phyloP scores from a whole-genome alignment of 148 eudicot species.

The Vaccinium vitisidaea region DNA sequence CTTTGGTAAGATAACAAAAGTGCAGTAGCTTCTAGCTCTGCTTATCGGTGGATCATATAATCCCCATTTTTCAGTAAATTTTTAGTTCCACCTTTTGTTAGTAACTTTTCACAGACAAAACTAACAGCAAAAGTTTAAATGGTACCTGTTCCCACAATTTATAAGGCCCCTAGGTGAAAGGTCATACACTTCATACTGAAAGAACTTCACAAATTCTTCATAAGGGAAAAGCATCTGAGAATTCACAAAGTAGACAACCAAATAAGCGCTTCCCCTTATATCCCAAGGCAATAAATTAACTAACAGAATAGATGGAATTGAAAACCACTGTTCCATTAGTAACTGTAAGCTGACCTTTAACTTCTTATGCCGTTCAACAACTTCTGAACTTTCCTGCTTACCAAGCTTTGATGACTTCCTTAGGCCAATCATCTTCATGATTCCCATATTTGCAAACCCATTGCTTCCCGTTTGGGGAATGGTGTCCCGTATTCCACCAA shows the following conservation, averaged over 20 bases:
- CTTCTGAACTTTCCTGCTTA: constrained; percentile 37
- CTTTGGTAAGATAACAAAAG: not conserved
- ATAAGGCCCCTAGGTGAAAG: constrained; percentile 80
- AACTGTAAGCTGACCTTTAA: constrained; percentile 48
- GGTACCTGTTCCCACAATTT: constrained; percentile 92
- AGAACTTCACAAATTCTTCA: constrained; percentile 69
- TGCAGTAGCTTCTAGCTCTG: not conserved
- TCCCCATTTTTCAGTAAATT: not conserved
- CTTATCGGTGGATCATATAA: not conserved
- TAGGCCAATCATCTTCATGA: constrained; percentile 58
- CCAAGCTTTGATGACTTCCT: constrained; percentile 58
- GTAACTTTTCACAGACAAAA: not conserved
- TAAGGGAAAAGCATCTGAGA: constrained; percentile 87
- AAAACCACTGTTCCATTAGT: not conserved
- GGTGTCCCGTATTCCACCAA: constrained; percentile 35
- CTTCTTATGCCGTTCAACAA: constrained; percentile 38
- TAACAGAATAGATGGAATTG: not conserved
- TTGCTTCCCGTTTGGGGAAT: constrained; percentile 43
- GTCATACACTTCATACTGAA: constrained; percentile 50
- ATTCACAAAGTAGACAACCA: constrained; percentile 7
- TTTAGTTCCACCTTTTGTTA: not conserved
- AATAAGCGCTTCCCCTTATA: constrained; percentile 2
- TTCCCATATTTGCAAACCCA: constrained; percentile 47
- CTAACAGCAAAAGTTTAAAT: not conserved
- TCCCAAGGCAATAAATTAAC: not conserved